These are phyloP conservation scores for Phytopythium aichiense DNA, from an alignment of 352 stramenopile species.

Conservation along the genomic window DNA sequence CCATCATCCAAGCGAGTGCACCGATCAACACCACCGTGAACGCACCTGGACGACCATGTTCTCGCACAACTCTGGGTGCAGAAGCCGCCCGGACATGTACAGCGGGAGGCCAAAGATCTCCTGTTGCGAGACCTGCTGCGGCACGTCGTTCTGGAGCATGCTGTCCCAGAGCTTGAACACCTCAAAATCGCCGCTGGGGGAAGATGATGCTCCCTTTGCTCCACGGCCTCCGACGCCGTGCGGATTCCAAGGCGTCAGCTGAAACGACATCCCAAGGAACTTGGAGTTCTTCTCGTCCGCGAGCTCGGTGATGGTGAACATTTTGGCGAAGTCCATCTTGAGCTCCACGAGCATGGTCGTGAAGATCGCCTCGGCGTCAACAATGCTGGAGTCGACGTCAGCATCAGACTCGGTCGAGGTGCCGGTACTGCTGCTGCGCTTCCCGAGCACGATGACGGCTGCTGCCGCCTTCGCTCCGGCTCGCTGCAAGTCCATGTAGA, in stretches of 20 bases:
- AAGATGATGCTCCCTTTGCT: not conserved
- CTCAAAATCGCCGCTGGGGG: constrained; percentile 17
- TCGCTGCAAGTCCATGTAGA: constrained; percentile 76
- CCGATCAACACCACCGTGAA: not conserved
- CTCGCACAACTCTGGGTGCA: constrained; percentile 81
- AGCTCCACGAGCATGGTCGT: constrained; percentile 83
- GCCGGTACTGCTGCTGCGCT: constrained; percentile 39
- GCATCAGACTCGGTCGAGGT: constrained; percentile 17
- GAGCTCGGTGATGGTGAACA: constrained; percentile 85
- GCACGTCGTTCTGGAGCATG: constrained; percentile 54
- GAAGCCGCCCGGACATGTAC: constrained; percentile 79
- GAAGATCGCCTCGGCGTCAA: constrained; percentile 82
- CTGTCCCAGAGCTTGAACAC: constrained; percentile 64
- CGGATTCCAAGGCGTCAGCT: constrained; percentile 28
- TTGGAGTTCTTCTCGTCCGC: constrained; percentile 85
- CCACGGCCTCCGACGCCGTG: not conserved
- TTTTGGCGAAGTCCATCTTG: constrained; percentile 82
- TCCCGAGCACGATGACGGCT: constrained; percentile 79
- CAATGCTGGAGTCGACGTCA: constrained; percentile 68
- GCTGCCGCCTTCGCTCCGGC: constrained; percentile 73
- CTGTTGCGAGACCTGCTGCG: constrained; percentile 60
- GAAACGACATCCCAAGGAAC: constrained; percentile 77
- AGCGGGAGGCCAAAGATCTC: constrained; percentile 78
- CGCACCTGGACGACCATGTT: constrained; percentile 79
- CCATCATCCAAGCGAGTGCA: not conserved